Percentiles rank a stretch among this genome's conserved stretches.
phyloP scores from a whole-genome alignment of 2,329 filamentous ascomycete genomes.

The Cyphellophora attinorum region DNA sequence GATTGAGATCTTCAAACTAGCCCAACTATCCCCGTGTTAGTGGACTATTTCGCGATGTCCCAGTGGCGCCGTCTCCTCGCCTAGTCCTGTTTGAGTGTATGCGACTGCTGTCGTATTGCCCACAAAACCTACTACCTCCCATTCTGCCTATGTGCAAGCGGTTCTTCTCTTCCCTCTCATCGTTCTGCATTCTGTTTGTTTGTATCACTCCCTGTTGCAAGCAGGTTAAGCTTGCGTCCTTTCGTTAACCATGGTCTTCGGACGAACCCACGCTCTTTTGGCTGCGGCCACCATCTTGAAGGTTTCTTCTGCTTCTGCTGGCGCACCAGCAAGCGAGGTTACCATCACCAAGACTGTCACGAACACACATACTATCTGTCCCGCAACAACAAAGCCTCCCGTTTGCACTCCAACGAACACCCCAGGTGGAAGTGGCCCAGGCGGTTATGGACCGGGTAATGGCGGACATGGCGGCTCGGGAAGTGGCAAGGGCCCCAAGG shows the following conservation, averaged over 20 bases:
- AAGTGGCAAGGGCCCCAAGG: neutral
- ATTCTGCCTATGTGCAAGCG: no score
- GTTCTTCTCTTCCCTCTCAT: neutral
- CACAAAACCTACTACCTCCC: neutral
- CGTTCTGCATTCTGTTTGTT: neutral
- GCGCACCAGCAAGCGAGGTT: neutral
- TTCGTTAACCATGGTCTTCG: slow-evolving; percentile 1
- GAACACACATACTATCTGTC: neutral
- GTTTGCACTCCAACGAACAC: neutral
- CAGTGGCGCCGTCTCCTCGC: neutral
- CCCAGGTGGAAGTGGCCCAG: neutral
- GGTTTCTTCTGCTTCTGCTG: neutral
- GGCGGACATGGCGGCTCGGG: neutral
- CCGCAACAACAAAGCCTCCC: neutral
- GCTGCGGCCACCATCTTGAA: neutral
- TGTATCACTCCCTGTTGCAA: neutral
- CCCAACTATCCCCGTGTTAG: neutral
- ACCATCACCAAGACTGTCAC: neutral
- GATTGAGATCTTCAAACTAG: neutral
- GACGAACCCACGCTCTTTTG: neutral
- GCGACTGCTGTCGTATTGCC: neutral
- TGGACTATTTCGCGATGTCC: neutral
- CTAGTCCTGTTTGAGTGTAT: neutral
- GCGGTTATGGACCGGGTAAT: neutral
- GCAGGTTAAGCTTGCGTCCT: slow-evolving; percentile 1